Conservation (phyloP, 345 rosid genomes). For the Bruguiera gymnorhiza region DNA sequence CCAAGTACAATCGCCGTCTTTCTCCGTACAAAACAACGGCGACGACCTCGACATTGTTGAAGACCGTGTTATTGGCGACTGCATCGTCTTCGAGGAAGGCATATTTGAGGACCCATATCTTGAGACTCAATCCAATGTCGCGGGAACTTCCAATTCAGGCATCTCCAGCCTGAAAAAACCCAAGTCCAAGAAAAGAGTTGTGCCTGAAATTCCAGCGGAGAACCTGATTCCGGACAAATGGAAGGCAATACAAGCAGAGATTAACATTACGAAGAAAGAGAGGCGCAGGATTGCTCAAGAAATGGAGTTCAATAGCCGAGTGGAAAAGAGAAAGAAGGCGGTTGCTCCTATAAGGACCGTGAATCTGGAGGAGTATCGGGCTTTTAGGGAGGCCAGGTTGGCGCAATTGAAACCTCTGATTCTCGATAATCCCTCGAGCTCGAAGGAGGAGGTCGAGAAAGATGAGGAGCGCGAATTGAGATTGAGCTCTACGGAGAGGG, state of each 20-base stretch:
- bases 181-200: slow-evolving; percentile 11
- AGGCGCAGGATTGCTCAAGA: slow-evolving; percentile 74
- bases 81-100: slow-evolving; percentile 88
- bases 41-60: slow-evolving; percentile 14
- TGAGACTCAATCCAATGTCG: slow-evolving; percentile 16
- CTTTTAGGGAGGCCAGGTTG: slow-evolving; percentile 63
- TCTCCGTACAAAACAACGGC: slow-evolving; percentile 20
- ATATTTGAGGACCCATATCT: slow-evolving; percentile 74
- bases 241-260: slow-evolving; percentile 76
- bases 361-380: slow-evolving; percentile 54
- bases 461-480: slow-evolving; percentile 18
- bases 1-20: slow-evolving; percentile 21
- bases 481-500: slow-evolving; percentile 39
- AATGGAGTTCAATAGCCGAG: slow-evolving; percentile 65
- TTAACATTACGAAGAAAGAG: slow-evolving; percentile 77
- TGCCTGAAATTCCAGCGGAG: slow-evolving; percentile 40
- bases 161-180: slow-evolving; percentile 3
- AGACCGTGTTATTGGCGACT: slow-evolving; percentile 72
- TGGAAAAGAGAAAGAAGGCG: slow-evolving; percentile 68
- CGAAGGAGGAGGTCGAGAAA: slow-evolving; percentile 18
- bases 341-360: slow-evolving; percentile 54
- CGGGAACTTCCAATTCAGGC: not conserved
- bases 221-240: slow-evolving; percentile 85
- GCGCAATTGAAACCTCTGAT: slow-evolving; percentile 55
- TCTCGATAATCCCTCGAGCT: slow-evolving; percentile 52